These are phyloP conservation scores for Tremellales sp. DNA, from an alignment of 1,284 basidiomycete genomes.

Conservation along the genomic window DNA sequence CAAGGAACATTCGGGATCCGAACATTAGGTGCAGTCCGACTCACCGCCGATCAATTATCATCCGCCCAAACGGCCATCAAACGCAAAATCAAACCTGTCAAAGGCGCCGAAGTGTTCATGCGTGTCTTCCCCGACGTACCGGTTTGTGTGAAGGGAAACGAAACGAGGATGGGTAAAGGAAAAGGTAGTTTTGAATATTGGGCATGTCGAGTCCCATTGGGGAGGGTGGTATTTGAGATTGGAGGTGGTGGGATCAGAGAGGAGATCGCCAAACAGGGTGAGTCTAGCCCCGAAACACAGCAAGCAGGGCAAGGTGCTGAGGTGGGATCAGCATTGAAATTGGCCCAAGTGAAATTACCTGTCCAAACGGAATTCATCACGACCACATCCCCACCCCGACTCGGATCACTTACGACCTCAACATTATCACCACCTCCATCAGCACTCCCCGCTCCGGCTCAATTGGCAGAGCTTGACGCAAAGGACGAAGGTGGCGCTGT, in stretches of 20 bases:
- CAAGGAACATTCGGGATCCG: slow-evolving; percentile 84
- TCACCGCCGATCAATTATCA: slow-evolving; percentile 88
- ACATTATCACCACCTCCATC: slow-evolving; percentile 24
- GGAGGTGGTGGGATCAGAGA: slow-evolving; percentile 86
- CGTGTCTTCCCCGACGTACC: slow-evolving; percentile 95
- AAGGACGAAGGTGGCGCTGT: slow-evolving; percentile 23
- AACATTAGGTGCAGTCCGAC: slow-evolving; percentile 74
- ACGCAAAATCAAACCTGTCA: slow-evolving; percentile 84
- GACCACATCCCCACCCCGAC: slow-evolving; percentile 64
- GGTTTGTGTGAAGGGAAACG: slow-evolving; percentile 97
- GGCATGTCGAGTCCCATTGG: slow-evolving; percentile 88
- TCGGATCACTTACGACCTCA: slow-evolving; percentile 56
- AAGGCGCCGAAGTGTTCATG: slow-evolving; percentile 82
- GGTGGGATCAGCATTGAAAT: slow-evolving; percentile 64
- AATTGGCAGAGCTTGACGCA: slow-evolving; percentile 20
- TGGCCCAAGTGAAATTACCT: slow-evolving; percentile 86
- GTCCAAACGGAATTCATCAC: slow-evolving; percentile 85
- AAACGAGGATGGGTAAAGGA: slow-evolving; percentile 99
- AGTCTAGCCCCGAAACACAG: slow-evolving; percentile 21
- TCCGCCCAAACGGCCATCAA: slow-evolving; percentile 84
- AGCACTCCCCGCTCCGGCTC: slow-evolving; percentile 21
- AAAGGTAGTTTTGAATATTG: slow-evolving; percentile 97
- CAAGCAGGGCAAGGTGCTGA: not conserved
- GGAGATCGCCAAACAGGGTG: slow-evolving; percentile 89
- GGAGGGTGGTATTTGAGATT: slow-evolving; percentile 90